A percentile compares a stretch with the other conserved stretches of the same genome.
These are phyloP conservation scores for Plenodomus lindquistii DNA, from an alignment of 2,329 filamentous ascomycete species.

Conservation along the genomic window DNA sequence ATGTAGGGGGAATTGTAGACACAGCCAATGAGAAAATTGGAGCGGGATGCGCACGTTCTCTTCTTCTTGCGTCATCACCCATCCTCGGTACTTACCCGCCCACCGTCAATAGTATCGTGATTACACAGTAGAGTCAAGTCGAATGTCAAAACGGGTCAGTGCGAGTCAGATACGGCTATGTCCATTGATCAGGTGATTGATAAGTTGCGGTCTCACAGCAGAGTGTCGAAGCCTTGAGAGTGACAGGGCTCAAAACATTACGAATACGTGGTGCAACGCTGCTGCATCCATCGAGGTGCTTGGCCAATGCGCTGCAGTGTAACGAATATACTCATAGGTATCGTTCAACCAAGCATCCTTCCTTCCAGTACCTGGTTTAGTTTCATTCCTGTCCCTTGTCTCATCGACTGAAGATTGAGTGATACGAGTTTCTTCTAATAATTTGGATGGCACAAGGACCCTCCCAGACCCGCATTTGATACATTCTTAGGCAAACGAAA, in stretches of 20 bases:
- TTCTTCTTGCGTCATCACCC: neutral
- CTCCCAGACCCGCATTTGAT: neutral
- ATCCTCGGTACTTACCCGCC: neutral
- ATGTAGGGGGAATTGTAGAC: neutral
- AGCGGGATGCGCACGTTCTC: neutral
- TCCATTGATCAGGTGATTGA: neutral
- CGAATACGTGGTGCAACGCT: neutral
- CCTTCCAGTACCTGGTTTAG: too few relatives aligned
- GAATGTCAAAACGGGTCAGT: too few relatives aligned
- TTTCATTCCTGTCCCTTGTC: too few relatives aligned
- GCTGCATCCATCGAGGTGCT: neutral
- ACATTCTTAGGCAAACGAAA: neutral
- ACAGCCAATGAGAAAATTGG: neutral
- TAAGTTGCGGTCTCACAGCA: neutral
- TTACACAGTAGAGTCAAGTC: neutral
- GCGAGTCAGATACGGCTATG: neutral
- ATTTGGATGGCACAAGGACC: neutral
- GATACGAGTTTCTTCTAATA: neutral
- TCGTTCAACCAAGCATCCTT: too few relatives aligned
- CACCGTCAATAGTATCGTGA: neutral
- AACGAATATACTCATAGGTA: neutral
- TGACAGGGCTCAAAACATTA: neutral
- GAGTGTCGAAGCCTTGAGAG: neutral
- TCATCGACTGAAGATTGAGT: neutral
- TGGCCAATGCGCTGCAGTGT: neutral